Conservation (phyloP, 495 filamentous ascomycete species). For the Usnea hakonensis region DNA sequence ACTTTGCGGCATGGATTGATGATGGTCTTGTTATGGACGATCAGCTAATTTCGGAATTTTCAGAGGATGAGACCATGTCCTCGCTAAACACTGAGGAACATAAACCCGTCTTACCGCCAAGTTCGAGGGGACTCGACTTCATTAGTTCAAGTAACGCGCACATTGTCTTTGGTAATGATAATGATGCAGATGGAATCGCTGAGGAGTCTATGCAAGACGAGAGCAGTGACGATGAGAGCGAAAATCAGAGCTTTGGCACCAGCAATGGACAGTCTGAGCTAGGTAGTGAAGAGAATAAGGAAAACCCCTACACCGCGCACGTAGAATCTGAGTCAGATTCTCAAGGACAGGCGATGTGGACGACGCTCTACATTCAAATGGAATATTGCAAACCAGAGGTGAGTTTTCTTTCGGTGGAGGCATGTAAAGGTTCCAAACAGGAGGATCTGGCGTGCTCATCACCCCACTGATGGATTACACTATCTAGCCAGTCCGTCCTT, state of each 20-base stretch:
- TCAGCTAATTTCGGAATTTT: constrained; percentile 41
- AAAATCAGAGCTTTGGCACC: background rate
- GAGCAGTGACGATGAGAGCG: constrained; percentile 20
- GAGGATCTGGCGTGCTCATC: background rate
- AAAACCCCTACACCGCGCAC: background rate
- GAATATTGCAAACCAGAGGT: constrained; percentile 93
- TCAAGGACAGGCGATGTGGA: constrained; percentile 34
- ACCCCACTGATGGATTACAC: background rate
- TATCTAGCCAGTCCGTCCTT: background rate
- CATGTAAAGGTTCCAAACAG: background rate
- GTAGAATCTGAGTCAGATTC: background rate
- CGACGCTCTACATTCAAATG: constrained; percentile 82
- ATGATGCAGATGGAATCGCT: constrained; percentile 27
- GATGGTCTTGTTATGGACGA: constrained; percentile 56
- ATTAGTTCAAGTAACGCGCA: constrained; percentile 62
- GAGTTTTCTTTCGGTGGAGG: constrained; percentile 26
- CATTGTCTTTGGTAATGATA: constrained; percentile 21
- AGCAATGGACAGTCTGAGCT: background rate
- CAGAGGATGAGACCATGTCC: constrained; percentile 45
- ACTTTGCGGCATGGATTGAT: constrained; percentile 92
- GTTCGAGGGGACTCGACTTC: constrained; percentile 81
- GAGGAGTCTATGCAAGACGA: constrained; percentile 26
- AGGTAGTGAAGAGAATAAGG: background rate
- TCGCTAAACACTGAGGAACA: constrained; percentile 2
- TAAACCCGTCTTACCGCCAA: constrained; percentile 54